Percentiles rank a stretch among this genome's conserved stretches.
Evolutionary conservation across 371 early-diverging fungal genomes (phyloP).

Genomic region (Mycotypha africana): DNA sequence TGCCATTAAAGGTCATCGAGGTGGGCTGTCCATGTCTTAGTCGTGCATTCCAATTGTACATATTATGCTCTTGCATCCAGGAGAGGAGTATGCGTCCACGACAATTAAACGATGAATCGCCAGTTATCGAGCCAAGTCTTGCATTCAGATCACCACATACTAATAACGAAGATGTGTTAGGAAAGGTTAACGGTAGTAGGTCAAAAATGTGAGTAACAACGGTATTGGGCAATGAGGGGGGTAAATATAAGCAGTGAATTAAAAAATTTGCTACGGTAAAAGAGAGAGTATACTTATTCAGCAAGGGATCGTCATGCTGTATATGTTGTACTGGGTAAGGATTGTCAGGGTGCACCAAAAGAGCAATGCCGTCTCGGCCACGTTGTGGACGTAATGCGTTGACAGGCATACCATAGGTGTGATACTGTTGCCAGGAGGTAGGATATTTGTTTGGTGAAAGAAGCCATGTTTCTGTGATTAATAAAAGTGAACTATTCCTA

Average conservation of each 20-base stretch:
- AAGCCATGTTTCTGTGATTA: no score
- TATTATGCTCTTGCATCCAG: not conserved
- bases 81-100: not conserved
- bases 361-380: no score
- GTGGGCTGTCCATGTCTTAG: not conserved
- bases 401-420: no score
- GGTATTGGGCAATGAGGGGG: not conserved
- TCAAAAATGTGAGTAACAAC: not conserved
- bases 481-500: no score
- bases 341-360: no score
- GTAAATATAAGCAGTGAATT: not conserved
- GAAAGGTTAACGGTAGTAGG: not conserved
- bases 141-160: constrained; percentile 1
- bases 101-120: not conserved
- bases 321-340: not conserved
- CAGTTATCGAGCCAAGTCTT: not conserved
- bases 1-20: not conserved
- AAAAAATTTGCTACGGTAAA: not conserved
- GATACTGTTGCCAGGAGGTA: no score
- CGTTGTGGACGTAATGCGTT: no score
- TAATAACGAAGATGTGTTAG: not conserved
- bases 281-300: constrained; percentile 1
- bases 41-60: not conserved
- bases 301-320: not conserved
- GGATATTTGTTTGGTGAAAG: no score